A percentile compares a stretch with the other conserved stretches of the same genome.
Evolutionary conservation across 352 stramenopile species (phyloP).

Genomic region (Phytophthora cactorum): DNA sequence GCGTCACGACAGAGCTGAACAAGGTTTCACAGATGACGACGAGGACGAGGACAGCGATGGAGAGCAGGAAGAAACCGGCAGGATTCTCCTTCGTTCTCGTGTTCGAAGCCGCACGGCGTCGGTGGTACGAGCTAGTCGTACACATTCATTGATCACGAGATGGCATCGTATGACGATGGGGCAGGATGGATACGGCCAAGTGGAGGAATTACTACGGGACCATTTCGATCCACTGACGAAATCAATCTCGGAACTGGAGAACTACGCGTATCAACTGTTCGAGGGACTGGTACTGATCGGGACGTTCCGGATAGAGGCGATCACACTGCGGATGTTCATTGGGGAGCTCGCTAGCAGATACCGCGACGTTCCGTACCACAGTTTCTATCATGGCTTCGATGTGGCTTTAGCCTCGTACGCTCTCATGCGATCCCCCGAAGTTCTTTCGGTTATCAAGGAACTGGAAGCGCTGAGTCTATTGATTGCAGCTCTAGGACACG

Average conservation of each 20-base stretch:
- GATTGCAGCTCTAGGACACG: slow-evolving; percentile 84
- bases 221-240: slow-evolving; percentile 71
- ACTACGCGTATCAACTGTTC: slow-evolving; percentile 69
- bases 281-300: slow-evolving; percentile 61
- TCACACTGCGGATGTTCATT: slow-evolving; percentile 60
- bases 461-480: slow-evolving; percentile 81
- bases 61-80: slow-evolving; percentile 17
- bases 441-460: slow-evolving; percentile 73
- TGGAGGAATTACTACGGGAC: slow-evolving; percentile 60
- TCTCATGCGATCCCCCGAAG: slow-evolving; percentile 58
- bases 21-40: slow-evolving; percentile 50
- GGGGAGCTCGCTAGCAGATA: slow-evolving; percentile 63
- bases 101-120: slow-evolving; percentile 49
- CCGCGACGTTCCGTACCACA: slow-evolving; percentile 83
- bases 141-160: slow-evolving; percentile 65
- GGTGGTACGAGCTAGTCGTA: slow-evolving; percentile 45
- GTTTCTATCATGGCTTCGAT: slow-evolving; percentile 87
- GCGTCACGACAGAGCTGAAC: slow-evolving; percentile 10
- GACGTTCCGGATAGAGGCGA: slow-evolving; percentile 71
- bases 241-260: slow-evolving; percentile 58
- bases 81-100: slow-evolving; percentile 15
- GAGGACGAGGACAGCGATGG: slow-evolving; percentile 25
- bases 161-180: slow-evolving; percentile 67
- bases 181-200: slow-evolving; percentile 24
- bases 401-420: slow-evolving; percentile 73